phyloP scores from a whole-genome alignment of 768 basidiomycete species.

The Brasilioporus rufonigricans region DNA sequence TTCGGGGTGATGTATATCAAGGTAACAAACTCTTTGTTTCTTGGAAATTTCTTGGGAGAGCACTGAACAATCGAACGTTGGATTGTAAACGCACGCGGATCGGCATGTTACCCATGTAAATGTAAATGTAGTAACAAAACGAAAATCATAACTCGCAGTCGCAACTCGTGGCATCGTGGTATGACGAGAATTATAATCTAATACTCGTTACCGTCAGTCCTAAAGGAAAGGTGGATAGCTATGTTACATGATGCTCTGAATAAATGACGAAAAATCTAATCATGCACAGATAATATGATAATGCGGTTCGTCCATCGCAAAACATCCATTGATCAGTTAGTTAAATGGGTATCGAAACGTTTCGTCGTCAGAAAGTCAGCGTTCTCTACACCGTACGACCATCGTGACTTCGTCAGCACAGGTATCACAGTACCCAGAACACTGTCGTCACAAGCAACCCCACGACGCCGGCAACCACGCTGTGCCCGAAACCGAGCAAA shows the following conservation, averaged over 20 bases:
- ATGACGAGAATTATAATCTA: too few relatives aligned
- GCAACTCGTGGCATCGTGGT: too few relatives aligned
- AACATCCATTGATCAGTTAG: not conserved
- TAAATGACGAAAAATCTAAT: not conserved
- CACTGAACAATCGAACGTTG: conserved; percentile 5
- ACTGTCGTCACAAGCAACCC: not conserved
- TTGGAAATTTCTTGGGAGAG: too few relatives aligned
- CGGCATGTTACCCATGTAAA: conserved; percentile 3
- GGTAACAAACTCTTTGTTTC: not conserved
- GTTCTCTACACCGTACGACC: too few relatives aligned
- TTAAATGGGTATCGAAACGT: not conserved
- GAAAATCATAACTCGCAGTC: not conserved
- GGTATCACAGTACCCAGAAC: conserved; percentile 3
- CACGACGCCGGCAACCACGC: not conserved
- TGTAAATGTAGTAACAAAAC: too few relatives aligned
- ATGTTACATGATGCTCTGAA: not conserved
- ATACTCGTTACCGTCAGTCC: not conserved
- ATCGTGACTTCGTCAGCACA: not conserved
- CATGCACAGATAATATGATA: not conserved
- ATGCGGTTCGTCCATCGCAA: not conserved
- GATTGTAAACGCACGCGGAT: conserved; percentile 2
- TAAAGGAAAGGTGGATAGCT: not conserved
- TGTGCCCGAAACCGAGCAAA: not conserved
- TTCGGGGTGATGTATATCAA: not conserved
- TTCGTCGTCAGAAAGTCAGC: not conserved